Conservation (phyloP, 116 monocot species). For the Zostera marina region DNA sequence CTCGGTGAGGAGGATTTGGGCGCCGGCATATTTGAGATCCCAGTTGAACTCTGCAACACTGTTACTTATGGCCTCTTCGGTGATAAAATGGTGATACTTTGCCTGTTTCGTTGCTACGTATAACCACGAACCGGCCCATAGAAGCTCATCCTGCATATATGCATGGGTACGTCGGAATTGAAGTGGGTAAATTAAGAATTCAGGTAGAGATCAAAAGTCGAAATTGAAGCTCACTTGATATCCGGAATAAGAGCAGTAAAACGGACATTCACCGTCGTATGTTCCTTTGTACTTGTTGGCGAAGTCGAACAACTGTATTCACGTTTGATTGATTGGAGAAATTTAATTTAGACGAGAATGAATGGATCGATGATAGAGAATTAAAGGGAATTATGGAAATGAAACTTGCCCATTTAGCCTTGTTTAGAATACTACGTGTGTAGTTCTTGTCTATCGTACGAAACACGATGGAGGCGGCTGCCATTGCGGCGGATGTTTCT, state of each 20-base stretch:
- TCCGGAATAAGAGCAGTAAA: conserved; percentile 92
- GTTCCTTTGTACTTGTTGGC: conserved; percentile 49
- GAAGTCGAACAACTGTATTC: conserved; percentile 58
- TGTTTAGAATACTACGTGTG: conserved; percentile 58
- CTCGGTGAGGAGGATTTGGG: conserved; percentile 53
- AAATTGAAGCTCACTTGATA: conserved; percentile 43
- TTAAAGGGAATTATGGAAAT: neutral
- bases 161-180: neutral
- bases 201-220: no score
- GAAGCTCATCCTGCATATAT: conserved; percentile 46
- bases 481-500: conserved; percentile 87
- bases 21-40: conserved; percentile 88
- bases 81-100: conserved; percentile 29
- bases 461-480: conserved; percentile 77
- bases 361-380: neutral
- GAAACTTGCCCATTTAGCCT: conserved; percentile 51
- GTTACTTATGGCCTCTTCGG: conserved; percentile 46
- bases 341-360: neutral
- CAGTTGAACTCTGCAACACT: conserved; percentile 86
- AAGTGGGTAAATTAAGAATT: no score
- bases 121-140: conserved; percentile 79
- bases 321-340: neutral
- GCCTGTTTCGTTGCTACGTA: conserved; percentile 36
- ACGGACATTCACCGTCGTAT: conserved; percentile 83
- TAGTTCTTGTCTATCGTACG: conserved; percentile 20